Conservation (phyloP, 345 rosid species). For the Eucalyptus caleyi region DNA sequence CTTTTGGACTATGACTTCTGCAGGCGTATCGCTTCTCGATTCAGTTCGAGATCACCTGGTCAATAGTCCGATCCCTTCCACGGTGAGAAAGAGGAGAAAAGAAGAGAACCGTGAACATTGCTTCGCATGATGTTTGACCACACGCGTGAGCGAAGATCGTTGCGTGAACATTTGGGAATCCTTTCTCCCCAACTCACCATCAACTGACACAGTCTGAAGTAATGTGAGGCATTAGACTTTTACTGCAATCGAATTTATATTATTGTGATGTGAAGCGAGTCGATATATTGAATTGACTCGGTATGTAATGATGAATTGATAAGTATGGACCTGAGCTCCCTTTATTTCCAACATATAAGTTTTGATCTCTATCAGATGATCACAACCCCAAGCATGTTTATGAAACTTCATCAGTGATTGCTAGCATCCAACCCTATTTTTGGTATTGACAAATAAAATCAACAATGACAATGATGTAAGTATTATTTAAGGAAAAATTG, state of each 20-base stretch:
- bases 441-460: not conserved
- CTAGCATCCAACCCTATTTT: not conserved
- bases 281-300: not conserved
- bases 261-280: not conserved
- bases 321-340: no score
- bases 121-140: not conserved
- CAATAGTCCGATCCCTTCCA: not conserved
- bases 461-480: not conserved
- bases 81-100: not conserved
- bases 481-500: not conserved
- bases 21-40: not conserved
- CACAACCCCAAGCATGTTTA: not conserved
- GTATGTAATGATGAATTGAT: not conserved
- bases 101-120: not conserved
- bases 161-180: not conserved
- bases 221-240: not conserved
- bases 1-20: not conserved
- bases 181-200: not conserved
- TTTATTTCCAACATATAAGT: no score
- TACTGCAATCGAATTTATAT: not conserved
- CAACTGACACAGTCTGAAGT: accelerated
- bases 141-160: not conserved
- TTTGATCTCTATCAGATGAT: not conserved
- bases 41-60: not conserved
- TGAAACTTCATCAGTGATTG: not conserved